Percentiles rank a stretch among this genome's conserved stretches.
Conservation (phyloP, 148 eudicot genomes). For the Cornus florida region DNA sequence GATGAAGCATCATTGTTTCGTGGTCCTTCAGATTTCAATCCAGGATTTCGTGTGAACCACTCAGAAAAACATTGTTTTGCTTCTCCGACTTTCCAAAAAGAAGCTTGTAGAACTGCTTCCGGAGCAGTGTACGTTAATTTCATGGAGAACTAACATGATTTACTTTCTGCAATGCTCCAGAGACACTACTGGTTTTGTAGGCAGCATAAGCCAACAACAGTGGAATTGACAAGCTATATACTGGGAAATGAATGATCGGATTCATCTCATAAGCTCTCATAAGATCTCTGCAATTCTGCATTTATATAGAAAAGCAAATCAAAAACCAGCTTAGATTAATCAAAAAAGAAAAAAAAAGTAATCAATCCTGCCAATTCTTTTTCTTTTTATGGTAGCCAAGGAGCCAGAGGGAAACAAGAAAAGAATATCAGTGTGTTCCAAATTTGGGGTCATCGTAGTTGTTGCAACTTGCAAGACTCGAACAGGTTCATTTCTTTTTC, state of each 20-base stretch:
- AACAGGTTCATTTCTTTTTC: background rate
- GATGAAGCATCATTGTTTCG: background rate
- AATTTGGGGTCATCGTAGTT: background rate
- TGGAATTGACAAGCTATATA: conserved; percentile 64
- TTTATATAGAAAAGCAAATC: background rate
- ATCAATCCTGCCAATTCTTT: background rate
- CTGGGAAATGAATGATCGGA: conserved; percentile 75
- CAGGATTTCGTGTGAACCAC: background rate
- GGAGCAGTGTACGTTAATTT: background rate
- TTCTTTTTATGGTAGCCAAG: background rate
- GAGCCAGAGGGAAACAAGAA: background rate
- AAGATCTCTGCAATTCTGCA: conserved; percentile 73
- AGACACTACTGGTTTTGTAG: conserved; percentile 50
- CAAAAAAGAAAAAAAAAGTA: background rate
- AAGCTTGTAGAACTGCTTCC: background rate
- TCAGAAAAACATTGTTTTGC: background rate
- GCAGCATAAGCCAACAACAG: conserved; percentile 61
- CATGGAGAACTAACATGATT: conserved; percentile 4
- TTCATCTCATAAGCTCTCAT: conserved; percentile 86
- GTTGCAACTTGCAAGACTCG: background rate
- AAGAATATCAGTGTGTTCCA: background rate
- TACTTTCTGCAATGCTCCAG: conserved; percentile 15
- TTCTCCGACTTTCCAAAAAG: background rate
- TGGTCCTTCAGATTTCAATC: background rate
- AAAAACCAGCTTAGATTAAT: background rate